These are phyloP conservation scores for Avena sativa DNA, from an alignment of 176 grass and related monocot genomes.

Conservation along the genomic window DNA sequence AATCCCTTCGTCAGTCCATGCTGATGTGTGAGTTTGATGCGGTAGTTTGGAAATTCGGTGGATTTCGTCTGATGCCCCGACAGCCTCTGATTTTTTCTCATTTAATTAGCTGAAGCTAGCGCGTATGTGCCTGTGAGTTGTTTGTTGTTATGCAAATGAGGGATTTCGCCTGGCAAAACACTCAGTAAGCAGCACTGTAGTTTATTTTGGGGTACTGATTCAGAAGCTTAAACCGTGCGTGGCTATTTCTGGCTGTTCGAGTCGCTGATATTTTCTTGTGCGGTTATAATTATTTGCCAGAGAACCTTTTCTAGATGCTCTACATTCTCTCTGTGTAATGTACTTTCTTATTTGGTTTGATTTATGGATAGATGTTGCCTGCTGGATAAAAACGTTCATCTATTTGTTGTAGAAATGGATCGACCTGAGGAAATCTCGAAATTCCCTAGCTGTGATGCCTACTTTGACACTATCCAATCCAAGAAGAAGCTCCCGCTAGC, in stretches of 20 bases:
- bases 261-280: neutral
- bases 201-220: neutral
- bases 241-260: neutral
- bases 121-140: constrained; percentile 10
- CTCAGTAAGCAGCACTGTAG: neutral
- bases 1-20: neutral
- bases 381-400: constrained; percentile 6
- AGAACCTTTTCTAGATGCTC: constrained; percentile 1
- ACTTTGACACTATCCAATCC: constrained; percentile 87
- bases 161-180: neutral
- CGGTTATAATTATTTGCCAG: neutral
- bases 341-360: neutral
- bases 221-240: neutral
- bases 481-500: constrained; percentile 84
- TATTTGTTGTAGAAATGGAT: constrained; percentile 53
- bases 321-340: neutral
- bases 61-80: neutral
- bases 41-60: neutral
- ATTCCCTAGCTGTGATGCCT: constrained; percentile 76
- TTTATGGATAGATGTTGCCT: neutral
- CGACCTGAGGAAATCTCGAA: constrained; percentile 33
- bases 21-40: constrained; percentile 3
- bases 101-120: neutral
- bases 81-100: neutral
- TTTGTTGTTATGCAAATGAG: constrained; percentile 37